Percentiles rank a stretch among this genome's conserved stretches.
phyloP scores from a whole-genome alignment of 768 basidiomycete genomes.

The Dacryopinax spathularia region DNA sequence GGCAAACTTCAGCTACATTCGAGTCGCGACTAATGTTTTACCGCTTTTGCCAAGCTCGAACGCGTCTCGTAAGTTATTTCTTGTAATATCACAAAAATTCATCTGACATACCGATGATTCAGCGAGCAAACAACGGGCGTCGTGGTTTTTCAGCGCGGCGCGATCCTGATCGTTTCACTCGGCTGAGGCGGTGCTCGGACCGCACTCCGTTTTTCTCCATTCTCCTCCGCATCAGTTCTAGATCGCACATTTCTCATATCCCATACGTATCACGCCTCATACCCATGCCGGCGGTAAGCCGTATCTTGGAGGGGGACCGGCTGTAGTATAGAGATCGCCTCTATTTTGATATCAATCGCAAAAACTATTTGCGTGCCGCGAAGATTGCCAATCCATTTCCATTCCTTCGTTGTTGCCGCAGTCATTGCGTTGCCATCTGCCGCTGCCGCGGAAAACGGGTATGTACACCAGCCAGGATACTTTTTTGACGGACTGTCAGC shows the following conservation, averaged over 20 bases:
- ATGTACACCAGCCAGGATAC: too few species aligned
- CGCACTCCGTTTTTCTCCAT: background rate
- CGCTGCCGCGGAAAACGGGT: too few species aligned
- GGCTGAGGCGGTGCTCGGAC: background rate
- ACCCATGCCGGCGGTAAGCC: background rate
- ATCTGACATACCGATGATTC: constrained; percentile 14
- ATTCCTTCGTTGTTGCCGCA: background rate
- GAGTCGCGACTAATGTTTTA: background rate
- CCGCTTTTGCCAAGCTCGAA: background rate
- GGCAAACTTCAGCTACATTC: background rate
- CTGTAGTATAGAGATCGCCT: background rate
- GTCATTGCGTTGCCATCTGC: too few species aligned
- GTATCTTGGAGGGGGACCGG: constrained; percentile 3
- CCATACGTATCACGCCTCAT: background rate
- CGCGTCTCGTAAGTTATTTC: constrained; percentile 12
- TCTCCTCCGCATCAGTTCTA: background rate
- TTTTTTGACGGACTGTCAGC: background rate
- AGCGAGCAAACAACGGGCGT: constrained; percentile 64
- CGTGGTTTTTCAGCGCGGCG: constrained; percentile 57
- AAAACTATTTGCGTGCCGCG: background rate
- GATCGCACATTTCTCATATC: constrained; percentile 3
- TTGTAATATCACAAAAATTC: constrained; percentile 11
- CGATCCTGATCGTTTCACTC: background rate
- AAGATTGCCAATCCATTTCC: background rate
- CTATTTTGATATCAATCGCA: constrained; percentile 3